Conservation (phyloP, 176 grass and related monocot species). For the Canna indica region DNA sequence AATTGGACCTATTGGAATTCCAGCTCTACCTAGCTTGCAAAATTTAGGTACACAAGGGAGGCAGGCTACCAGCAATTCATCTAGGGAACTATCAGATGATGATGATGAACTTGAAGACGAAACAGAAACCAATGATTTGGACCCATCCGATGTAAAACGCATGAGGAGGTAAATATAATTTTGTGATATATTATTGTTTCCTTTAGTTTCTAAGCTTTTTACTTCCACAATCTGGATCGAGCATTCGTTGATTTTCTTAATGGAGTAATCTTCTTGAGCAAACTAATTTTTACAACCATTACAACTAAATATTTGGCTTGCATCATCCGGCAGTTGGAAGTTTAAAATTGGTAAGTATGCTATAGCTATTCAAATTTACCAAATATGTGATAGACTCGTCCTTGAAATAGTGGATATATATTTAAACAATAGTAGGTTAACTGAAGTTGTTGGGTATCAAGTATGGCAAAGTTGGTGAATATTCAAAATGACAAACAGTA, state of each 20-base stretch:
- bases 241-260: not conserved
- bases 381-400: no score
- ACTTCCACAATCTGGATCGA: not conserved
- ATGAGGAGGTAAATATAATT: conserved; percentile 46
- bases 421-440: not conserved
- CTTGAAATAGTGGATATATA: no score
- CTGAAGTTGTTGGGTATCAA: no score
- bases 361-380: no score
- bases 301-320: not conserved
- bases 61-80: conserved; percentile 42
- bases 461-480: no score
- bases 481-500: no score
- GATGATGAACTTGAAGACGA: conserved; percentile 56
- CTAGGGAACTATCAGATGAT: conserved; percentile 48
- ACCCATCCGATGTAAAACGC: conserved; percentile 43
- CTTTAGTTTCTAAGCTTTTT: not conserved
- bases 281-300: not conserved
- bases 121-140: conserved; percentile 20
- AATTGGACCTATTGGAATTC: conserved; percentile 17
- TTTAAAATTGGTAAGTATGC: not conserved
- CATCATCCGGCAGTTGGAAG: not conserved
- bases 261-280: not conserved
- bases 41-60: conserved; percentile 33
- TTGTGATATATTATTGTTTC: not conserved
- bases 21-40: conserved; percentile 21